These are phyloP conservation scores for Peronosclerospora sorghi DNA, from an alignment of 352 stramenopile species.

Conservation along the genomic window DNA sequence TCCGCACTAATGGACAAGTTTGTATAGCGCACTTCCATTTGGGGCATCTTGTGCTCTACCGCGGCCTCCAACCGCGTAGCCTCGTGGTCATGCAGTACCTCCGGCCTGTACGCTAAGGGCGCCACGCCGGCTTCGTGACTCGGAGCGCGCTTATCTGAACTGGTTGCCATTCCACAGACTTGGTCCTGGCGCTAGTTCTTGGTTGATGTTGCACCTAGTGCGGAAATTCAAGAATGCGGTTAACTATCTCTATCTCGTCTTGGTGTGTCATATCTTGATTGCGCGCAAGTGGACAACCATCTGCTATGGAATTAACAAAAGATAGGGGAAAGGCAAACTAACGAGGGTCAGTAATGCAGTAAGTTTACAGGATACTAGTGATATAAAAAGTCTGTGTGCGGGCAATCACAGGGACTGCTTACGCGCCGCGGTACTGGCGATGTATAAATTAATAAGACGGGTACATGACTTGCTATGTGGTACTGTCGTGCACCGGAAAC, in stretches of 20 bases:
- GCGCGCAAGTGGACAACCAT: neutral
- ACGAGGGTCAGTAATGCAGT: too few relatives aligned
- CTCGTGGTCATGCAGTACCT: constrained; percentile 23
- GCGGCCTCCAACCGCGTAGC: constrained; percentile 15
- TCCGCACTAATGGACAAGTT: constrained; percentile 13
- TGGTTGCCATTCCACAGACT: neutral
- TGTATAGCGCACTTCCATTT: constrained; percentile 25
- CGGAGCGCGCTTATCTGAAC: neutral
- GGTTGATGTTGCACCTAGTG: neutral
- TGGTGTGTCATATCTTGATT: neutral
- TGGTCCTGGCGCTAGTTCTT: neutral
- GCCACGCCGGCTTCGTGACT: constrained; percentile 9
- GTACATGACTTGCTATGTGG: too few relatives aligned
- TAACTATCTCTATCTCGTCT: too few relatives aligned
- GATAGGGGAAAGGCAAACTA: too few relatives aligned
- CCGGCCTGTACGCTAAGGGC: constrained; percentile 14
- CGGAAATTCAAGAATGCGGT: neutral
- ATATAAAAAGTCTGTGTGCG: too few relatives aligned
- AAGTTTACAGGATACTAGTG: too few relatives aligned
- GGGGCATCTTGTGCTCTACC: constrained; percentile 19
- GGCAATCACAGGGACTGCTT: too few relatives aligned
- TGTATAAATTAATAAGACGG: too few relatives aligned
- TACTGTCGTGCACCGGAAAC: too few relatives aligned
- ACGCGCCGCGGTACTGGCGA: too few relatives aligned
- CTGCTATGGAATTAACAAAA: too few relatives aligned